Base-by-base conservation (phyloP, 2,329 filamentous ascomycete genomes). In the Aspergillus quadricinctus region DNA sequence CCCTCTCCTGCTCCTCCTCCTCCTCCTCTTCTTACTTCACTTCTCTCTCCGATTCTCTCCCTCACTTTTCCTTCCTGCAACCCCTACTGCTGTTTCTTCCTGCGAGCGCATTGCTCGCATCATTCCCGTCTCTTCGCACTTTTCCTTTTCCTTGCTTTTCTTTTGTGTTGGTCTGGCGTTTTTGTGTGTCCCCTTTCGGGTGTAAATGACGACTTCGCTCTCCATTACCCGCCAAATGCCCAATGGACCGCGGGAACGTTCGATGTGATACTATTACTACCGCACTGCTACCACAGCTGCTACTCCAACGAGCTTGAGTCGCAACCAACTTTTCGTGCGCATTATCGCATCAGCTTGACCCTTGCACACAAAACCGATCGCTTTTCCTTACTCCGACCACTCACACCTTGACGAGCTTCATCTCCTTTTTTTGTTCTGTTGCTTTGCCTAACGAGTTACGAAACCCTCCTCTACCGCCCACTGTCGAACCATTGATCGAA, bases 151-250 rank as follows among this genome's bases (percentile, higher is more conserved):
- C 43, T 55, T 50, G 23, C 37, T 48, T 65, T 63, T 63, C 60
- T 59, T 64, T 64, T 64, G 62, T 66, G 64, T 63, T 67, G 65
- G 63, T 65, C 62, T 63, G 61, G 61, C 57, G 62, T 65, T 61
- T 62, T 62, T 59, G 63, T 62, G 62, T 62, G 59, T 57, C 58
- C 57, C 63, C 59, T 58, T 17, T 17, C 31, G 31, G 31, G 31
- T 37, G 31, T 37, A 37, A 37, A 37, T 37, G 14, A 37, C 31
- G 14, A 17, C 31, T 17, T 57, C 62, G 54, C 57, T 35, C 48
- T 52, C 55, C 49, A 29, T 45, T 58, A 56, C 50, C 50, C 54
- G 23, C 49, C 50, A 51, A 48, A 52, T 55, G 48, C 56, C 53
- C 55, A 52, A 63, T 62, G 59, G 52, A 64, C 54, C 57, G 49